These are phyloP conservation scores for Tuber magnatum DNA, from an alignment of 495 filamentous ascomycete species.

Conservation along the genomic window DNA sequence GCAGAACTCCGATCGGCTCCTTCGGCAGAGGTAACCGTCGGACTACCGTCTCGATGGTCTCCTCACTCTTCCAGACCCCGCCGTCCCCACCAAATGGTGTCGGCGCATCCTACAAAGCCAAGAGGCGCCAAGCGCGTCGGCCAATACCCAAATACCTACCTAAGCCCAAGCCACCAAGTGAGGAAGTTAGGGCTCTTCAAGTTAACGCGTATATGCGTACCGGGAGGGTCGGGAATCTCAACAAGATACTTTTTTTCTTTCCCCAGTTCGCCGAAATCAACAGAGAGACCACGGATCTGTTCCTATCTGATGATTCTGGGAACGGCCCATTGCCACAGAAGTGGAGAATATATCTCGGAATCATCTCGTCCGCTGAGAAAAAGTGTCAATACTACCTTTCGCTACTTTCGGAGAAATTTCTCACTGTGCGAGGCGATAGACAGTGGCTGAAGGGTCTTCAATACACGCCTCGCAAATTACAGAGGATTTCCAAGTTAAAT, in stretches of 20 bases:
- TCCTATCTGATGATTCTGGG: conserved; percentile 31
- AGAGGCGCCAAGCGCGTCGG: conserved; percentile 31
- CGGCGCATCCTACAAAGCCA: conserved; percentile 33
- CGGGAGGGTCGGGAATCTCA: conserved; percentile 32
- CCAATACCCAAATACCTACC: conserved; percentile 28
- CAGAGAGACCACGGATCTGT: conserved; percentile 32
- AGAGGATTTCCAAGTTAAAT: conserved; percentile 34
- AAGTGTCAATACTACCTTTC: conserved; percentile 34
- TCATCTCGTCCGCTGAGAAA: conserved; percentile 29
- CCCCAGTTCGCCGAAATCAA: conserved; percentile 29
- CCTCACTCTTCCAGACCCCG: conserved; percentile 31
- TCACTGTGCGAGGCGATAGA: conserved; percentile 29
- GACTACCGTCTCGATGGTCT: conserved; percentile 33
- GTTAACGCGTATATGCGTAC: conserved; percentile 33
- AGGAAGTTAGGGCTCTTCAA: conserved; percentile 22
- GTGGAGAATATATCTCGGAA: conserved; percentile 33
- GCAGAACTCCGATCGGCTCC: conserved; percentile 35
- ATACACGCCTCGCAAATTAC: conserved; percentile 23
- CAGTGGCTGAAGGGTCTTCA: conserved; percentile 34
- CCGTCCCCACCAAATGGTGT: conserved; percentile 33
- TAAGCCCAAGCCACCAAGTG: conserved; percentile 25
- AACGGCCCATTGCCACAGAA: conserved; percentile 29
- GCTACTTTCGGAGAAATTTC: conserved; percentile 31
- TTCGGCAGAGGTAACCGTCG: conserved; percentile 25
- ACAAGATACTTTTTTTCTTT: conserved; percentile 33